Evolutionary conservation across 148 eudicot genomes (phyloP), one percentile per base, ranked within the genome.

Genomic region (Fagopyrum tataricum): DNA sequence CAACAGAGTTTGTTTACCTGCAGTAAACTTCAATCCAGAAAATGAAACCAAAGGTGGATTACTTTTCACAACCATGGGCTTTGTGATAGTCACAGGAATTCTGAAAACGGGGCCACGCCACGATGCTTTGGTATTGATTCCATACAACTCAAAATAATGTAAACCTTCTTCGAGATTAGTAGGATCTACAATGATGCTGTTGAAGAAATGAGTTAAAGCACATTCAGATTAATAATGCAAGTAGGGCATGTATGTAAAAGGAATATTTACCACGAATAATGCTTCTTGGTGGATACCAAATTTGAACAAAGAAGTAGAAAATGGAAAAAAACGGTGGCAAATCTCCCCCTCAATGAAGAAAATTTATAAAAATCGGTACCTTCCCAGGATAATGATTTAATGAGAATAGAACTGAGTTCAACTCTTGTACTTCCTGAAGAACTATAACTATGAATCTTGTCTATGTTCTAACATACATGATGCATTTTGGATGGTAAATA

Each of bases 91-190:
- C 17, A 95, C 74, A 43, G 99, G 97, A 80, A 95, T 86, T 82
- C 97, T 80, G 76, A 95, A 95, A 51, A 95, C 82, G 64, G 99
- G 97, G 68, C 99, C 99, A 77, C 99, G 99, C 92, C 94, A 88
- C 23, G 99, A 93, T 14, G 96, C 86, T 74, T 82, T 90, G 88
- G 88, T 84, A 73, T 95, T 94, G 21, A 92, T 76, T 26, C 89
- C 99, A 76, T 86, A 92, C 42, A 95, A 76, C 81, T 95, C 99
- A 79, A 53, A 85, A 72, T 87, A 95, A 81, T 95, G 99, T 62
- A 95, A 78, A 69, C 99, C 97, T 78, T 81, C 87, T 72, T 83
- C 81, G 21, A 95, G 91, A 74, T 80, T 80, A 69, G 94, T 80
- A 17, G 99, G 96, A 82, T 95, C 99, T 72, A 95, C 96, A 82